phyloP scores from a whole-genome alignment of 306 rosid genomes.

The Citrullus mucosospermus region DNA sequence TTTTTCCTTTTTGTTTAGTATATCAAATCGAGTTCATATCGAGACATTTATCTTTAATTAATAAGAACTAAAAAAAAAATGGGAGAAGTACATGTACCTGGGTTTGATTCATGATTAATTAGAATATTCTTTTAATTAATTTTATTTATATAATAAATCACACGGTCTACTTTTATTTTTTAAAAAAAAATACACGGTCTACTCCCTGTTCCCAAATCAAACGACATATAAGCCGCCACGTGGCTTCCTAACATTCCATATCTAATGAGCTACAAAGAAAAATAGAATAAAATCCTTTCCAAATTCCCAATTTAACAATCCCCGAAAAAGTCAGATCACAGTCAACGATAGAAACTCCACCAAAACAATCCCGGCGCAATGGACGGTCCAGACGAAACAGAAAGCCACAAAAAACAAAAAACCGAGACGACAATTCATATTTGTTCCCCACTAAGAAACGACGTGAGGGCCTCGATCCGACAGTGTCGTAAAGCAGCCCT shows the following conservation, averaged over 20 bases:
- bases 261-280: not conserved
- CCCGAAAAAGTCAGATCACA: not conserved
- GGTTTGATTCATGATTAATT: not conserved
- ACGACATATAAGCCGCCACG: not conserved
- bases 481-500: not conserved
- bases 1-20: no score
- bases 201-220: not conserved
- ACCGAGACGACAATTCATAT: slow-evolving; percentile 7
- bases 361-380: not conserved
- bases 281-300: not conserved
- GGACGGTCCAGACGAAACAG: slow-evolving; percentile 11
- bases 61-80: no score
- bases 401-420: not conserved
- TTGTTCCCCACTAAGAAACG: slow-evolving; percentile 5
- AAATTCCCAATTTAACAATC: not conserved
- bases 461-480: slow-evolving; percentile 14
- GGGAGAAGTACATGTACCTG: not conserved
- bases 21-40: no score
- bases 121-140: not conserved
- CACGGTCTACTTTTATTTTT: not conserved
- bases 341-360: not conserved
- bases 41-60: no score
- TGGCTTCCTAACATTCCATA: not conserved
- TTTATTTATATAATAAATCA: not conserved
- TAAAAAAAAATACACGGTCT: not conserved